phyloP scores from a whole-genome alignment of 169 alveolate species.

The Besnoitia besnoiti region DNA sequence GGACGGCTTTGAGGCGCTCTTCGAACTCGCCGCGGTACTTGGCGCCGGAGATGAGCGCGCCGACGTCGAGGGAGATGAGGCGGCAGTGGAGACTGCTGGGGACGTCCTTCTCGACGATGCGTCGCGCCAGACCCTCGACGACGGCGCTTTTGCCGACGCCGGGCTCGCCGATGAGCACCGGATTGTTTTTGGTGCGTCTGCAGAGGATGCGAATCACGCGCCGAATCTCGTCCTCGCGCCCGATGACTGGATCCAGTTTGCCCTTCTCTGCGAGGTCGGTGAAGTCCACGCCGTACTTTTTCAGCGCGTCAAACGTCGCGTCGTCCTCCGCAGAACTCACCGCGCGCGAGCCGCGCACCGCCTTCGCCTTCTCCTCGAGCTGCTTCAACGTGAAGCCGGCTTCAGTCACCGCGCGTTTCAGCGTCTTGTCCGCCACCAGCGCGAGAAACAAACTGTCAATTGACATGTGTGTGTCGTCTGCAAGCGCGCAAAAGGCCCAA shows the following conservation, averaged over 20 bases:
- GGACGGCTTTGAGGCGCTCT: slow-evolving; percentile 85
- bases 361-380: slow-evolving; percentile 56
- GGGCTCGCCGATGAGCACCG: slow-evolving; percentile 87
- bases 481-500: background rate
- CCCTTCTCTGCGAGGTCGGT: slow-evolving; percentile 87
- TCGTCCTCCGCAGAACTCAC: slow-evolving; percentile 44
- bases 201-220: slow-evolving; percentile 84
- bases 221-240: slow-evolving; percentile 87
- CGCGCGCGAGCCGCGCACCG: slow-evolving; percentile 39
- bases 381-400: slow-evolving; percentile 49
- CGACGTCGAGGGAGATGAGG: slow-evolving; percentile 84
- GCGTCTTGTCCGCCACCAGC: slow-evolving; percentile 33
- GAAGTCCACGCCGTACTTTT: slow-evolving; percentile 82
- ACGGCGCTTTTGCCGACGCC: slow-evolving; percentile 91
- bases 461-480: slow-evolving; percentile 60
- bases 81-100: slow-evolving; percentile 85
- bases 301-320: slow-evolving; percentile 69
- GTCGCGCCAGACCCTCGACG: slow-evolving; percentile 90
- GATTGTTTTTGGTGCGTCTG: slow-evolving; percentile 87
- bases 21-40: slow-evolving; percentile 91
- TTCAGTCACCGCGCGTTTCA: slow-evolving; percentile 24
- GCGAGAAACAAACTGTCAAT: slow-evolving; percentile 60
- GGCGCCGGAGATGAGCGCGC: slow-evolving; percentile 84
- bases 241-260: slow-evolving; percentile 88
- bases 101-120: slow-evolving; percentile 88